Percentiles rank a stretch among this genome's conserved stretches.
Evolutionary conservation across 2,329 filamentous ascomycete species (phyloP).

Genomic region (Aspergillus clavatus): DNA sequence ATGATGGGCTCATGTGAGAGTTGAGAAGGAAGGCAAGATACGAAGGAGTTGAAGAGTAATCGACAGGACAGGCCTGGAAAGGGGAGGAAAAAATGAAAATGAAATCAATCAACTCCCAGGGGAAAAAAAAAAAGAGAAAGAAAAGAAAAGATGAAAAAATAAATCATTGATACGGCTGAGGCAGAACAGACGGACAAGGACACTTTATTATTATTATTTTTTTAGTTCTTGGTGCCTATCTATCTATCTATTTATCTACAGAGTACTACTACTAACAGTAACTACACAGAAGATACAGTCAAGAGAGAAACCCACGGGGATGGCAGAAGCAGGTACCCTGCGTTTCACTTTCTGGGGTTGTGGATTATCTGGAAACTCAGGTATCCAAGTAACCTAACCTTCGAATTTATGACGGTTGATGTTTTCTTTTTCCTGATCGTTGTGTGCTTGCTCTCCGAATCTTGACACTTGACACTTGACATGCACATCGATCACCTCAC

Average conservation of each 20-base stretch:
- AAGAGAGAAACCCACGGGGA: conserved; percentile 9
- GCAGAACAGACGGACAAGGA: too few relatives aligned
- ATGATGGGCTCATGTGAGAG: neutral
- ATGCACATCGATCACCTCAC: too few relatives aligned
- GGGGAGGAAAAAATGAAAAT: neutral
- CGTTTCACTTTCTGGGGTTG: conserved; percentile 15
- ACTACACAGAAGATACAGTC: neutral
- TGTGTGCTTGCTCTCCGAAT: neutral
- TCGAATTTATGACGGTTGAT: conserved; percentile 16
- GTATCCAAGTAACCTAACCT: too few relatives aligned
- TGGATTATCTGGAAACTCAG: too few relatives aligned
- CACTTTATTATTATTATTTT: too few relatives aligned
- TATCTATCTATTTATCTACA: too few relatives aligned
- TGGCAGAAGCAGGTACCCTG: conserved; percentile 20
- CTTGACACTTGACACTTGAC: neutral
- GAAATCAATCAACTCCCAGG: neutral
- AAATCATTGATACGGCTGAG: too few relatives aligned
- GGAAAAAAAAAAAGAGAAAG: neutral
- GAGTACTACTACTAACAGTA: conserved; percentile 12
- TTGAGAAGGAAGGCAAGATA: neutral
- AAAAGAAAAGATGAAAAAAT: neutral
- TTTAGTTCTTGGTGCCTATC: too few relatives aligned
- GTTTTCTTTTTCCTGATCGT: conserved; percentile 2
- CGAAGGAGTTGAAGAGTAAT: neutral
- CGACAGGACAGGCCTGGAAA: neutral